These are phyloP conservation scores for Saturnispora halmiae DNA, from an alignment of 805 yeast genomes.

Conservation along the genomic window DNA sequence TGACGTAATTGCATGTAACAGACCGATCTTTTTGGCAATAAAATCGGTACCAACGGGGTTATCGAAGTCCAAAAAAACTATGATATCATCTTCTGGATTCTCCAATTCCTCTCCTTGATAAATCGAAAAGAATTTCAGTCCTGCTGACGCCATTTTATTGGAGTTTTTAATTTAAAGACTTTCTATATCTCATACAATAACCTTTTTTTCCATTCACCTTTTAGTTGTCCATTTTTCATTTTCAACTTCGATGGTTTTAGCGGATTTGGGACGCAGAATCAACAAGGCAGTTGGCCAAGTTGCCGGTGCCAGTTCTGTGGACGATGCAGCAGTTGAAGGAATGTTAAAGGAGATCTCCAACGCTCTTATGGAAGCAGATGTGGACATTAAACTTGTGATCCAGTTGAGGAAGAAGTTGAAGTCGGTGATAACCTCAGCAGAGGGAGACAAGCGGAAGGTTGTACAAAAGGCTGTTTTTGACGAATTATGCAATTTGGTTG, in stretches of 20 bases:
- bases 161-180: too few species aligned
- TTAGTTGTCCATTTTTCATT: background rate
- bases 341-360: constrained; percentile 84
- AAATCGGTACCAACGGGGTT: constrained; percentile 3
- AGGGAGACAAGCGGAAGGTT: constrained; percentile 69
- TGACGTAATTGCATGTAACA: constrained; percentile 23
- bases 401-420: constrained; percentile 65
- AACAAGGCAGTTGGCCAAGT: constrained; percentile 64
- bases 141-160: too few species aligned
- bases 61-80: constrained; percentile 21
- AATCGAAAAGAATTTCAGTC: constrained; percentile 22
- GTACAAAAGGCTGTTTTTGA: constrained; percentile 91
- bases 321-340: constrained; percentile 46
- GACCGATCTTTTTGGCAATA: constrained; percentile 16
- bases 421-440: constrained; percentile 43
- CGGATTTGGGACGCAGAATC: constrained; percentile 70
- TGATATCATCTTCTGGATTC: constrained; percentile 20
- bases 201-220: background rate
- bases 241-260: constrained; percentile 54
- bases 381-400: constrained; percentile 76
- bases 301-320: constrained; percentile 49
- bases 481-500: constrained; percentile 80
- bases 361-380: constrained; percentile 91
- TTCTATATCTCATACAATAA: too few species aligned
- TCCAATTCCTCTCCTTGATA: constrained; percentile 15